phyloP scores from a whole-genome alignment of 495 filamentous ascomycete genomes.

The Trichoderma erinaceum region DNA sequence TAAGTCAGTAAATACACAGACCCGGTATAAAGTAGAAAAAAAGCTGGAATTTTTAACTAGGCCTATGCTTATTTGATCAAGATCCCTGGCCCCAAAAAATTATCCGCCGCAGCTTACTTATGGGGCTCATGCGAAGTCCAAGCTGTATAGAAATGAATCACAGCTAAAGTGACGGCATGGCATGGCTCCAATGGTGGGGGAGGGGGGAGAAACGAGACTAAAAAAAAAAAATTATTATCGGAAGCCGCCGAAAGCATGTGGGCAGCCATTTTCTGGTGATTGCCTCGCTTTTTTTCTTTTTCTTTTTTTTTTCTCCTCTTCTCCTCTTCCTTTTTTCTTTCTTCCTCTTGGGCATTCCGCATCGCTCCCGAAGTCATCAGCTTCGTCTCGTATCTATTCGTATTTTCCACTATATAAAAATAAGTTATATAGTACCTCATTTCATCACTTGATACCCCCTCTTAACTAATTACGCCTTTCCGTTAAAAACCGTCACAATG shows the following conservation, averaged over 20 bases:
- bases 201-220: background rate
- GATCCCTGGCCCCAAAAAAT: too few relatives aligned
- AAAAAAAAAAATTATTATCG: slow-evolving; percentile 8
- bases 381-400: background rate
- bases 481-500: slow-evolving; percentile 46
- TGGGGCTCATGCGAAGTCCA: background rate
- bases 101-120: too few relatives aligned
- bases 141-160: background rate
- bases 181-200: background rate
- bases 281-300: background rate
- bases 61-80: too few relatives aligned
- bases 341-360: slow-evolving; percentile 12
- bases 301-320: background rate
- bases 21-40: too few relatives aligned
- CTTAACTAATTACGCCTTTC: background rate
- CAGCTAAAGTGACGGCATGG: background rate
- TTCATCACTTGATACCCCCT: background rate
- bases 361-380: background rate
- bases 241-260: background rate
- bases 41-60: too few relatives aligned
- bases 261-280: background rate
- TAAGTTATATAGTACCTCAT: background rate
- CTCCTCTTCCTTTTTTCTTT: background rate
- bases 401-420: background rate
- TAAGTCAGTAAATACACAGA: too few relatives aligned